Conservation (phyloP, 192 early-diverging fungal species). For the Spinellus fusiger region DNA sequence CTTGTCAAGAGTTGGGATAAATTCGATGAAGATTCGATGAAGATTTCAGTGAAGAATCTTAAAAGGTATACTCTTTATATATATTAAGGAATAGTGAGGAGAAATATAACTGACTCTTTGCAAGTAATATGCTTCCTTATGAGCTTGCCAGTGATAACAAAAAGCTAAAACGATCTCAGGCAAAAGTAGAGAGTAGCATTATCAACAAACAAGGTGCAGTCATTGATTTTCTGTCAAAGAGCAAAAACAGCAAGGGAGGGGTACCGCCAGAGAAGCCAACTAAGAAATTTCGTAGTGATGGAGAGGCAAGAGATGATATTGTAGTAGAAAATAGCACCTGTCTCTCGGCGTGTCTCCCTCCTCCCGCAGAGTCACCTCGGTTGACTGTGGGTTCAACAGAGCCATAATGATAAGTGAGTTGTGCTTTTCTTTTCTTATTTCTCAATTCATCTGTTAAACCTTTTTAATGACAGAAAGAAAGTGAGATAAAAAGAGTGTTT, state of each 20-base stretch:
- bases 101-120: neutral
- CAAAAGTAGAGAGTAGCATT: neutral
- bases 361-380: neutral
- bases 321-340: neutral
- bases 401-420: too few species aligned
- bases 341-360: neutral
- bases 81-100: too few species aligned
- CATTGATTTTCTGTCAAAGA: neutral
- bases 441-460: too few species aligned
- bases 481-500: too few species aligned
- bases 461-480: too few species aligned
- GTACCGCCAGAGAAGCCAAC: neutral
- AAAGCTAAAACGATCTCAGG: slow-evolving; percentile 3
- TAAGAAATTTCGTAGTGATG: slow-evolving; percentile 10
- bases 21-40: slow-evolving; percentile 62
- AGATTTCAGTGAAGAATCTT: slow-evolving; percentile 55
- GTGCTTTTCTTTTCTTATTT: too few species aligned
- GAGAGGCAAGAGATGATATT: neutral
- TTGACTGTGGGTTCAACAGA: too few species aligned
- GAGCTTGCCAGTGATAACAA: slow-evolving; percentile 11
- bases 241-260: neutral
- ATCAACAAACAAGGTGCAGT: slow-evolving; percentile 1
- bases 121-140: slow-evolving; percentile 7
- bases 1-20: slow-evolving; percentile 81
- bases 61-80: slow-evolving; percentile 41